Evolutionary conservation across 305 asterid species (phyloP).

Genomic region (Salvia sclarea): DNA sequence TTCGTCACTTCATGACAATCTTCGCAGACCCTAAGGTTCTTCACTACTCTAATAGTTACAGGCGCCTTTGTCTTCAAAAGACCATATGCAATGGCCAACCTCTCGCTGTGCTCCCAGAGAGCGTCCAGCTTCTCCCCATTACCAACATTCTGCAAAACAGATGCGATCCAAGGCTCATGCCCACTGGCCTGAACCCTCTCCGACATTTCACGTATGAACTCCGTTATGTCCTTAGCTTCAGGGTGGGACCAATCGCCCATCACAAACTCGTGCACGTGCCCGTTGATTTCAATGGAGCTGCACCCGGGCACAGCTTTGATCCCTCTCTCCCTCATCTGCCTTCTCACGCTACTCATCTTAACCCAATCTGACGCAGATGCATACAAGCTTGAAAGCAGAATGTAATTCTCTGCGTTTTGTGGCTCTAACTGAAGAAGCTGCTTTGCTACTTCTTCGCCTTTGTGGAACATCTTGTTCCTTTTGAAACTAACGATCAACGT

Average conservation of each 20-base stretch:
- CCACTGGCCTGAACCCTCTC: slow-evolving; percentile 45
- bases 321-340: slow-evolving; percentile 56
- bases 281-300: slow-evolving; percentile 65
- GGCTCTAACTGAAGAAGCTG: slow-evolving; percentile 64
- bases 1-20: slow-evolving; percentile 77
- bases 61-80: slow-evolving; percentile 59
- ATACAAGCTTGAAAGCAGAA: slow-evolving; percentile 58
- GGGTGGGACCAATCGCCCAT: slow-evolving; percentile 75
- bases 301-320: slow-evolving; percentile 66
- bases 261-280: slow-evolving; percentile 57
- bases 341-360: slow-evolving; percentile 62
- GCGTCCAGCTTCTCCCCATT: slow-evolving; percentile 54
- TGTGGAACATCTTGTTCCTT: slow-evolving; percentile 47
- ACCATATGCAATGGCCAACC: slow-evolving; percentile 61
- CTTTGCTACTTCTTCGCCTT: slow-evolving; percentile 51
- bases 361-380: slow-evolving; percentile 61
- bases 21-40: slow-evolving; percentile 59
- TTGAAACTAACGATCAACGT: slow-evolving; percentile 58
- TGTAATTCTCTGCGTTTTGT: slow-evolving; percentile 60
- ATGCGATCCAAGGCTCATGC: slow-evolving; percentile 61
- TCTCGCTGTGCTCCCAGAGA: slow-evolving; percentile 66
- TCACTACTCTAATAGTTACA: slow-evolving; percentile 50
- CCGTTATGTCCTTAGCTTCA: slow-evolving; percentile 48
- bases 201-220: slow-evolving; percentile 41
- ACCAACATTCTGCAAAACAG: slow-evolving; percentile 51